Conservation (phyloP, 257 asterid genomes). For the Capsicum chinense region DNA sequence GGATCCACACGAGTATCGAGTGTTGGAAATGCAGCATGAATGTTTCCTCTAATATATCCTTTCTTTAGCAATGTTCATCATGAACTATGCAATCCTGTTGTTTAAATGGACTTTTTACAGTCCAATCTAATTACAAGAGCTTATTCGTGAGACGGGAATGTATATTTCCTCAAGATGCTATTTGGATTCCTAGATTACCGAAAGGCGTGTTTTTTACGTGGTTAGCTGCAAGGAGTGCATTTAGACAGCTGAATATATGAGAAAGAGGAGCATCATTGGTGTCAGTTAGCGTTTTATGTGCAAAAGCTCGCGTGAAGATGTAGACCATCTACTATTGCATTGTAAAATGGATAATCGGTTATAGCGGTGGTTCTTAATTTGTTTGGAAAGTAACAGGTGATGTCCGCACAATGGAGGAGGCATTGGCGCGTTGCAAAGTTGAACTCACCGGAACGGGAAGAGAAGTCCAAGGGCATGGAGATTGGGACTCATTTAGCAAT, state of each 20-base stretch:
- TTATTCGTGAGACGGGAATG: background rate
- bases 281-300: background rate
- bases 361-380: background rate
- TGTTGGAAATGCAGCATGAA: background rate
- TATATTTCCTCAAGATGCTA: slow-evolving; percentile 5
- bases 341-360: background rate
- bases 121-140: background rate
- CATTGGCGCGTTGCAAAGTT: background rate
- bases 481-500: background rate
- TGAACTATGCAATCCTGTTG: background rate
- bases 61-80: background rate
- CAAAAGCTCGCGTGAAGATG: background rate
- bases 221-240: background rate
- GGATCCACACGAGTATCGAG: background rate
- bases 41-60: slow-evolving; percentile 1
- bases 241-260: background rate
- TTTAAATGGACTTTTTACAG: background rate
- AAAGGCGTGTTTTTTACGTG: background rate
- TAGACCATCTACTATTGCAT: background rate
- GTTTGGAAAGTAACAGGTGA: background rate
- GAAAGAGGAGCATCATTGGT: background rate
- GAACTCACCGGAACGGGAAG: background rate
- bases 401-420: background rate
- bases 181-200: slow-evolving; percentile 1
- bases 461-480: background rate